Evolutionary conservation across 352 stramenopile species (phyloP), one percentile per base, ranked within the genome.

Genomic region (Globisporangium cystogenes): DNA sequence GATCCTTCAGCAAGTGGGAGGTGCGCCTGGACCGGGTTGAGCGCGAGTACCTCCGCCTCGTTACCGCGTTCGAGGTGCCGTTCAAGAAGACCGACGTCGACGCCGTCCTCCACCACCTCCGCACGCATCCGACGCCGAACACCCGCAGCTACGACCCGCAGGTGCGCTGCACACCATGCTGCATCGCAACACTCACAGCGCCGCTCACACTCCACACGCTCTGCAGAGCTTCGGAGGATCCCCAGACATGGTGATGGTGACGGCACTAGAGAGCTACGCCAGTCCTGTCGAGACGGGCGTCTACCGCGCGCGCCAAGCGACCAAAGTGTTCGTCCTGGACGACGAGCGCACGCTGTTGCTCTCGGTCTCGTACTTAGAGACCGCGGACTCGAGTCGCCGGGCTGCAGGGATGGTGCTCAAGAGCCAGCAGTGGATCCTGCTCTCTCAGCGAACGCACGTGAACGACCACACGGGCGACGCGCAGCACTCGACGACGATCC

Each of bases 51-150:
- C 40, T 45, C 40, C 40, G 40, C 1, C 20, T 45, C 7, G 12
- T 45, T n/a, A 26, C 14, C 11, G 4, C 40, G 40, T 45, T 37
- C 44, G 44, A 49, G 18, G 26, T 49, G 16, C 44, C 44, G 44
- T 49, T 37, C 26, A 11, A 33, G 27, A 35, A 36, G 27, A 6
- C 24, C 15, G 44, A 36, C 18, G 23, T 49, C 15, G 26, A 36
- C 26, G 24, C 7, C 10, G 44, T 18, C 3, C 2, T 45, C 40
- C 18, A 18, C 3, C 18, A 12, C 44, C n/a, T 49, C 15, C 24
- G 26, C 2, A 37, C 26, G 7, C 11, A 49, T 18, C 24, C 26
- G 26, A 15, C 8, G 24, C 26, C 14, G 16, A 36, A 37, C 24
- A 5, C 18, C 7, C n/a, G 18, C 7, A 6, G 18, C 24, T 37